Evolutionary conservation across 2,329 filamentous ascomycete species (phyloP).

Genomic region (Calonectria fujianensis): DNA sequence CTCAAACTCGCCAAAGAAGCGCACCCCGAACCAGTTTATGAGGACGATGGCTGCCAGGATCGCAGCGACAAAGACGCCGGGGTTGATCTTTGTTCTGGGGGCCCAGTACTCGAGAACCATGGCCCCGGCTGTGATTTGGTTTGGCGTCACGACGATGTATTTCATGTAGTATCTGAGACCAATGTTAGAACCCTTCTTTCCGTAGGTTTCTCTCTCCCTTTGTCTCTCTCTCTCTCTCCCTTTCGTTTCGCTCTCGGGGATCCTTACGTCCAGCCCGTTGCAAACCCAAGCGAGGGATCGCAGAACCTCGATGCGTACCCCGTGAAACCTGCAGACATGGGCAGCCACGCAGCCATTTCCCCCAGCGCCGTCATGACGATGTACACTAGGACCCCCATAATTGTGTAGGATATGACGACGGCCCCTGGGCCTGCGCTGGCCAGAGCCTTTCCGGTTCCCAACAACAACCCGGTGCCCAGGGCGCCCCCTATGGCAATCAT

Average conservation of each 20-base stretch:
- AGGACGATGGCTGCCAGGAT: slow-evolving; percentile 78
- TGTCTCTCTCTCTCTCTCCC: background rate
- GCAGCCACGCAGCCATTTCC: slow-evolving; percentile 90
- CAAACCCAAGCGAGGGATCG: slow-evolving; percentile 87
- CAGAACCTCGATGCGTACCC: slow-evolving; percentile 87
- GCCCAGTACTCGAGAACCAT: slow-evolving; percentile 89
- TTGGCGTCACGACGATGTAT: slow-evolving; percentile 91
- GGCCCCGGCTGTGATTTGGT: slow-evolving; percentile 86
- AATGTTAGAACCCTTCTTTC: slow-evolving; percentile 40
- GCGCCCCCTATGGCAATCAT: slow-evolving; percentile 84
- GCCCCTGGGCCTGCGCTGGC: slow-evolving; percentile 76
- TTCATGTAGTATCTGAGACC: slow-evolving; percentile 76
- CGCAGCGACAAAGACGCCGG: slow-evolving; percentile 86
- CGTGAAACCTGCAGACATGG: slow-evolving; percentile 85
- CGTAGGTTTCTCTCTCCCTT: slow-evolving; percentile 43
- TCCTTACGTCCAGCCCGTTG: slow-evolving; percentile 80
- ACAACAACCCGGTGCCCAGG: slow-evolving; percentile 83
- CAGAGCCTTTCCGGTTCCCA: slow-evolving; percentile 76
- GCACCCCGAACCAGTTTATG: slow-evolving; percentile 82
- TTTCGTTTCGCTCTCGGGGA: background rate
- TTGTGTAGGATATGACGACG: slow-evolving; percentile 81
- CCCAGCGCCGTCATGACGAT: slow-evolving; percentile 87
- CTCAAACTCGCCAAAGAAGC: slow-evolving; percentile 80
- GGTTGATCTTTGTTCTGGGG: slow-evolving; percentile 78
- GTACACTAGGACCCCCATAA: slow-evolving; percentile 84